phyloP scores from a whole-genome alignment of 495 filamentous ascomycete species.

The Xylaria venustula region DNA sequence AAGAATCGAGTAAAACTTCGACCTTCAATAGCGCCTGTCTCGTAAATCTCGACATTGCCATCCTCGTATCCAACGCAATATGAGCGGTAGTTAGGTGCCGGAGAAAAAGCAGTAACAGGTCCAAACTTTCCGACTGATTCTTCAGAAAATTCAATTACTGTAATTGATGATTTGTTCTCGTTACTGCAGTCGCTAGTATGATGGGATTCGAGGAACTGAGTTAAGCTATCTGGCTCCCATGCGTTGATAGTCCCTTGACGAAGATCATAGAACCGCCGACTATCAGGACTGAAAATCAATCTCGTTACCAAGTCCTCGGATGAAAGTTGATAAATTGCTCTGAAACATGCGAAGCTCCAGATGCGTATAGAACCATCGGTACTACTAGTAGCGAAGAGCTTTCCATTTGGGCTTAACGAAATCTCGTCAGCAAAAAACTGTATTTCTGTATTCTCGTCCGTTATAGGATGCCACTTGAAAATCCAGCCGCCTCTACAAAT shows the following conservation, averaged over 20 bases:
- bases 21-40: not conserved
- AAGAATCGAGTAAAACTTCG: not conserved
- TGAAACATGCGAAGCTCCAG: conserved; percentile 21
- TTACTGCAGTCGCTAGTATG: no score
- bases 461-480: conserved; percentile 29
- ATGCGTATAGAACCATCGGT: conserved; percentile 23
- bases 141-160: not conserved
- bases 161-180: not conserved
- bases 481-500: conserved; percentile 23
- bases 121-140: not conserved
- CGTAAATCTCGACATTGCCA: not conserved
- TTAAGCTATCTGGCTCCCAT: not conserved
- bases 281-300: not conserved
- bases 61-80: not conserved
- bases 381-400: conserved; percentile 25
- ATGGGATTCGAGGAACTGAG: not conserved
- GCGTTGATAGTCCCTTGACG: not conserved
- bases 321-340: not conserved
- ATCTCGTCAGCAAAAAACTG: conserved; percentile 6
- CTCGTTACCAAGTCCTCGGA: not conserved
- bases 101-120: conserved; percentile 17
- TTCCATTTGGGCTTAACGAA: conserved; percentile 24
- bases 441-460: not conserved
- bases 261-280: not conserved
- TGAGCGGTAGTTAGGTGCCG: not conserved